A percentile compares a stretch with the other conserved stretches of the same genome.
Evolutionary conservation across 2,329 filamentous ascomycete genomes (phyloP).

Genomic region (Coniella vitis): DNA sequence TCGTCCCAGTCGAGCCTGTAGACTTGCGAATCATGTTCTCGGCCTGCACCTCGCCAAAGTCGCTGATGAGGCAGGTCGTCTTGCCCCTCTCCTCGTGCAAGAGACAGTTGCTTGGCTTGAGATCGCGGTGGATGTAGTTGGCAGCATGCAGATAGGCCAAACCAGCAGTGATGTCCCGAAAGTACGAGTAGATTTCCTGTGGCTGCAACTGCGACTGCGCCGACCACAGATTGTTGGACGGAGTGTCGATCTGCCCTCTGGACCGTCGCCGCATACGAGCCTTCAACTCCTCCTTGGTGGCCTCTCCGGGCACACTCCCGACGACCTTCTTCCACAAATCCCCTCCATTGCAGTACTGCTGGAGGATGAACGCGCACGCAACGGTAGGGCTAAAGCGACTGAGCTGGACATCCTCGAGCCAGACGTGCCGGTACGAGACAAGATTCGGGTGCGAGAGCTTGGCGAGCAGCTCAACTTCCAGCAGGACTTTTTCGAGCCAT

Average conservation of each 20-base stretch:
- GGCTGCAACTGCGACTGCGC: conserved; percentile 50
- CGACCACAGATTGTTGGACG: conserved; percentile 35
- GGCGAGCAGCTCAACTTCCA: conserved; percentile 89
- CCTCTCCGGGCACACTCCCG: conserved; percentile 54
- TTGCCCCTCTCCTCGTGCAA: conserved; percentile 64
- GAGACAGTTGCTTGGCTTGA: conserved; percentile 94
- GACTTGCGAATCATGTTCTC: conserved; percentile 77
- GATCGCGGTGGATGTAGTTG: conserved; percentile 90
- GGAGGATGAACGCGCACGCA: conserved; percentile 91
- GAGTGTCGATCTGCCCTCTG: conserved; percentile 64
- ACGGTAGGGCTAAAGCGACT: conserved; percentile 85
- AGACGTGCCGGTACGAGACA: conserved; percentile 94
- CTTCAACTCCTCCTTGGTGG: conserved; percentile 80
- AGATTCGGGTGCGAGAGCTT: conserved; percentile 90
- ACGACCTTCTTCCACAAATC: conserved; percentile 84
- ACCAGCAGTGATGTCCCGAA: conserved; percentile 89
- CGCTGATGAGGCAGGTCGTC: conserved; percentile 80
- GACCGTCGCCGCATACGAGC: conserved; percentile 78
- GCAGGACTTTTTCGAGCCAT: conserved; percentile 89
- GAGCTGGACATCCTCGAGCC: conserved; percentile 84
- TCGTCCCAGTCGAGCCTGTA: conserved; percentile 89
- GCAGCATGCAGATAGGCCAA: conserved; percentile 83
- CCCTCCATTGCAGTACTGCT: conserved; percentile 94
- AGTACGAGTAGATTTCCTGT: conserved; percentile 94
- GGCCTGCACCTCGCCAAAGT: conserved; percentile 93